Base-by-base conservation (phyloP, 1,284 basidiomycete genomes). In the Sanghuangporus baumii region DNA sequence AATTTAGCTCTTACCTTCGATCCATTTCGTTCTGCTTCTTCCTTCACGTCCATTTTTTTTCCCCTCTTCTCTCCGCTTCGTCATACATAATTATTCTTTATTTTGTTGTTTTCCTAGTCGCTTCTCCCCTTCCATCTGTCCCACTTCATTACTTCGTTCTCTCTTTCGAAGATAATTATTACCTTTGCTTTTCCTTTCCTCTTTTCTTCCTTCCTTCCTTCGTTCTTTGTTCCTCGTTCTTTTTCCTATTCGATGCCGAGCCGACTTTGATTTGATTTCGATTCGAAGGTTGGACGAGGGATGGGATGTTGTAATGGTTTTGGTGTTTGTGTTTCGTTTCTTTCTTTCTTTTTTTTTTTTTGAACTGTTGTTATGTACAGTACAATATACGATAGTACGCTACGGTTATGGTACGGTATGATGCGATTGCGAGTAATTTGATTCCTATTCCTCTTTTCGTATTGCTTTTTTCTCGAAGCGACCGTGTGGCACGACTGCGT, bases 71-170 rank as follows among this genome's bases (percentile, higher is more conserved):
- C 26, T 31, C 38, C 11, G 16, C 38, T 40, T 20, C 16, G 23
- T 51, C 18, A 52, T 40, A 16, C 31, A 52, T 60, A 38, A 60
- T 60, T 60, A 54, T 59, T 59, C 48, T 12, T 59, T 59, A 59
- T 59, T 59, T 59, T 34, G 34, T 36, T 14, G 14, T 38, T 36
- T 55, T 55, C 36, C 6, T 55, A 36, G 26, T 31, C n/a, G 18
- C 41, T 43, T 43, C 41, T 43, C 41, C 14, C n/a, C 12, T 14
- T 43, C 3, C 18, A 50, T 18, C 9, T 3, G 16, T 18, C 6
- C 8, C 20, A 9, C n/a, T 18, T 26, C 23, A 3, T 50, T 50
- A 11, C 23, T 50, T 57, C 55, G 12, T 41, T 57, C 16, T 26
- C 41, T 14, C 12, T 26, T 57, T 41, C 6, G 40, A 41, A n/a